A percentile compares a stretch with the other conserved stretches of the same genome.
Evolutionary conservation across 1,284 basidiomycete species (phyloP).

Genomic region (Chondrostereum purpureum): DNA sequence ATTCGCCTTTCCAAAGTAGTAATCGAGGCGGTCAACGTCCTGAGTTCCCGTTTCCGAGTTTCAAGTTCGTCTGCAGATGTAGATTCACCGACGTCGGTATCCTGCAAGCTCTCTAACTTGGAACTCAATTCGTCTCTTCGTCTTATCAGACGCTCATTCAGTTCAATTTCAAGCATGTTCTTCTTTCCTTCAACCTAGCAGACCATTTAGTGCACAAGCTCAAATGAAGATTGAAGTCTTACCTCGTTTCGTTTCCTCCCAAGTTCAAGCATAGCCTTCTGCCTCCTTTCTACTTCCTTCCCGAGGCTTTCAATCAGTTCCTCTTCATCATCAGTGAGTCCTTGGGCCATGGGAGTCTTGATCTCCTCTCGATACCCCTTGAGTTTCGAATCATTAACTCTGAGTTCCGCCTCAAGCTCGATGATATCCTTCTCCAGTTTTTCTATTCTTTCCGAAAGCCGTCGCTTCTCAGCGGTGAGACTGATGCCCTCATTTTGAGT

Average conservation of each 20-base stretch:
- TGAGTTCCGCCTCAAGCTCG: conserved; percentile 70
- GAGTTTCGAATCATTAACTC: conserved; percentile 50
- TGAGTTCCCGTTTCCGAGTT: conserved; percentile 62
- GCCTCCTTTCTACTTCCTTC: conserved; percentile 69
- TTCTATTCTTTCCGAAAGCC: conserved; percentile 53
- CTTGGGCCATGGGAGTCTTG: conserved; percentile 67
- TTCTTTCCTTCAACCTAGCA: conserved; percentile 71
- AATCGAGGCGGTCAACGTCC: conserved; percentile 60
- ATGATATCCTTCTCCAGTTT: conserved; percentile 65
- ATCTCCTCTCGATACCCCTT: conserved; percentile 71
- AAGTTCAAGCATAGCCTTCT: conserved; percentile 65
- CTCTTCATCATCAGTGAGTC: conserved; percentile 72
- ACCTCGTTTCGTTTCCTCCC: conserved; percentile 44
- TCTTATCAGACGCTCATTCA: conserved; percentile 83
- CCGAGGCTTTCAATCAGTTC: conserved; percentile 64
- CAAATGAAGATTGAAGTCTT: not conserved
- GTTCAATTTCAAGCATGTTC: conserved; percentile 85
- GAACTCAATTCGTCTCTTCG: conserved; percentile 71
- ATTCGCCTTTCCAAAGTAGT: conserved; percentile 32
- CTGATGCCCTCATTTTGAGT: conserved; percentile 59
- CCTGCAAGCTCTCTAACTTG: conserved; percentile 73
- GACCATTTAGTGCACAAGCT: not conserved
- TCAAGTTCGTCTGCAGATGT: conserved; percentile 63
- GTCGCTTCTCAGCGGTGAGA: conserved; percentile 68
- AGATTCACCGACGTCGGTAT: conserved; percentile 51